Evolutionary conservation across 148 eudicot species (phyloP), one percentile per base, ranked within the genome.

Genomic region (Spergularia bocconei): DNA sequence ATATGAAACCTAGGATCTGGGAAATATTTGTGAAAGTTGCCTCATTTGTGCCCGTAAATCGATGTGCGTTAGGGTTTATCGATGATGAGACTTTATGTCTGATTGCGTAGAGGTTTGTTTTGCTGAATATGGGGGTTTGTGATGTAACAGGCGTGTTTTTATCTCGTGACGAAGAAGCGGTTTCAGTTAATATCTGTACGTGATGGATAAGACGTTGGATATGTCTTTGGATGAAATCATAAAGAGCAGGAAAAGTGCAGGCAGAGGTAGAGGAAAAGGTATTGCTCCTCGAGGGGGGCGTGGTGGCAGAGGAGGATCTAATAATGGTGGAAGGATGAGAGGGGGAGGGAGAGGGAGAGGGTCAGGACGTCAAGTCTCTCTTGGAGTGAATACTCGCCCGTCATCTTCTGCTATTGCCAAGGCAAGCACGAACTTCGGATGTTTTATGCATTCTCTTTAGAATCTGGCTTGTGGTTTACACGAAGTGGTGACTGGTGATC

Each of bases 401-500:
- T 83, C 97, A 72, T 75, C 95, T 70, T 84, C 78, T 61, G 79
- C 86, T 23, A 91, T 91, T 78, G 87, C 98, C 80, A 94, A 91
- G 98, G 98, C 98, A 94, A 94, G 98, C 91, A 77, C 84, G 57
- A 83, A 85, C 80, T 89, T 79, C 84, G 94, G 92, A 86, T 83
- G 79, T 77, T 79, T 82, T 84, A 83, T 88, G 81, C 77, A 72
- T 86, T 78, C 82, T 66, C 69, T 82, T 63, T 86, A 75, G 85
- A 86, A 74, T 83, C 82, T 85, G 86, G 75, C 79, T 85, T 79
- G 72, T 71, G 85, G 59, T 82, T 72, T 77, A 61, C 70, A 80
- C 68, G 71, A 76, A 60, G 67, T 78, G 77, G 72, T 47, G 78
- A 71, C 82, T 60, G 82, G 82, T 75, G 89, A 79, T 88, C 79